Evolutionary conservation across 768 basidiomycete genomes (phyloP).

Genomic region (Leccinum olivaceopallidum): DNA sequence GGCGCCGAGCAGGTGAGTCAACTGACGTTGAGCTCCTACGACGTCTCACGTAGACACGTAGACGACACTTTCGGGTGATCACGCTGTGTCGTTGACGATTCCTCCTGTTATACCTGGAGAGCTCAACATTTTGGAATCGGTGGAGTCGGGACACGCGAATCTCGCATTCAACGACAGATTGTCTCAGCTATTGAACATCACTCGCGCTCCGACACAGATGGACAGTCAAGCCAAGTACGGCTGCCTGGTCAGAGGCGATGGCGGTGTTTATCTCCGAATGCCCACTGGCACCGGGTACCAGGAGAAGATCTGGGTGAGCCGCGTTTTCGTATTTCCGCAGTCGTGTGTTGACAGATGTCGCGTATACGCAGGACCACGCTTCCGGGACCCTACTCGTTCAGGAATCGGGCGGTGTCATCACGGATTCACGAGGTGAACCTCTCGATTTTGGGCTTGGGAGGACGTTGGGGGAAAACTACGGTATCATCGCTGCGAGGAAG

Average conservation of each 20-base stretch:
- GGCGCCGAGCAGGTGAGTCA: conserved; percentile 69
- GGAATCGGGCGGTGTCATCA: conserved; percentile 89
- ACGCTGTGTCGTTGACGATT: conserved; percentile 54
- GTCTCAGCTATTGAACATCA: conserved; percentile 64
- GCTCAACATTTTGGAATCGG: conserved; percentile 83
- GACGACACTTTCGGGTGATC: conserved; percentile 52
- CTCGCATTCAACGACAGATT: conserved; percentile 81
- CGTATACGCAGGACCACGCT: conserved; percentile 74
- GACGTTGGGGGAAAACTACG: conserved; percentile 83
- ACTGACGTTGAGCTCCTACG: neutral
- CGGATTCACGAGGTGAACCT: conserved; percentile 74
- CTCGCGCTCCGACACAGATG: conserved; percentile 73
- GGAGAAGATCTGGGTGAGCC: conserved; percentile 94
- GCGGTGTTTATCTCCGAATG: conserved; percentile 78
- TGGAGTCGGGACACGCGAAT: conserved; percentile 91
- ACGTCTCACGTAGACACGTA: conserved; percentile 24
- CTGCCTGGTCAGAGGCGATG: conserved; percentile 82
- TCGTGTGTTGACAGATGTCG: neutral
- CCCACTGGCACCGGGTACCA: conserved; percentile 75
- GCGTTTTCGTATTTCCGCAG: no score
- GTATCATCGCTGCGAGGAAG: conserved; percentile 81
- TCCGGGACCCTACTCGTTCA: conserved; percentile 80
- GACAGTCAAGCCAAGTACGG: conserved; percentile 97
- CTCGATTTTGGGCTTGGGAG: conserved; percentile 88
- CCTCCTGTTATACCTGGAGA: conserved; percentile 38